Conservation (phyloP, 148 eudicot genomes). For the Rhododendron vialii region DNA sequence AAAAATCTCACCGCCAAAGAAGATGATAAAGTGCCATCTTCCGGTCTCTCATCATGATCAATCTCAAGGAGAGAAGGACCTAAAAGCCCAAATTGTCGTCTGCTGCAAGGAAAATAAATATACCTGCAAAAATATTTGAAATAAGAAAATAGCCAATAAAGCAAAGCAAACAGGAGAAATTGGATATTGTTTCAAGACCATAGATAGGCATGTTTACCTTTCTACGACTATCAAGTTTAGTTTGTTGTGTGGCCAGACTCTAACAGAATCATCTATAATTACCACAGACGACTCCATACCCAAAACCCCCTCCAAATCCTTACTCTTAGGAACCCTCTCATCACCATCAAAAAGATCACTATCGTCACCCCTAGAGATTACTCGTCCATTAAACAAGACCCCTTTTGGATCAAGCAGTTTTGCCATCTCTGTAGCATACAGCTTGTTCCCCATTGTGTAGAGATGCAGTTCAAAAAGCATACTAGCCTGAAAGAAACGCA, state of each 20-base stretch:
- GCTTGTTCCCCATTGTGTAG: slow-evolving; percentile 97
- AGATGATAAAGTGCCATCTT: slow-evolving; percentile 90
- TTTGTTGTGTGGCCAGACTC: slow-evolving; percentile 99
- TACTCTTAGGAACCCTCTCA: slow-evolving; percentile 80
- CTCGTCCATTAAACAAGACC: slow-evolving; percentile 77
- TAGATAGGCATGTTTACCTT: slow-evolving; percentile 45
- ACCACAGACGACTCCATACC: slow-evolving; percentile 96
- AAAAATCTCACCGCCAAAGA: slow-evolving; percentile 63
- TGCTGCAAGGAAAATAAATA: slow-evolving; percentile 90
- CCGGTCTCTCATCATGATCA: slow-evolving; percentile 95
- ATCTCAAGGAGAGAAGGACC: slow-evolving; percentile 99
- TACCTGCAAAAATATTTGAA: slow-evolving; percentile 45
- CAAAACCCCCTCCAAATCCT: slow-evolving; percentile 97
- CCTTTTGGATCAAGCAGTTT: slow-evolving; percentile 98
- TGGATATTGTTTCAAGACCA: background rate
- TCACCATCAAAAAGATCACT: slow-evolving; percentile 74
- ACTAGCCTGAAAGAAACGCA: slow-evolving; percentile 64
- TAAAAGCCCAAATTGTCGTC: slow-evolving; percentile 94
- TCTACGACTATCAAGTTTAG: slow-evolving; percentile 89
- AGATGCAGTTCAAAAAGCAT: slow-evolving; percentile 91
- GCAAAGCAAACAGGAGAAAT: background rate
- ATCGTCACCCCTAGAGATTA: slow-evolving; percentile 89
- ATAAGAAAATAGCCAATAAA: slow-evolving; percentile 10
- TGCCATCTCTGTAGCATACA: slow-evolving; percentile 98
- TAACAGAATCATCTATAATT: slow-evolving; percentile 90